A percentile compares a stretch with the other conserved stretches of the same genome.
These are phyloP conservation scores for Aspergillus sclerotioniger DNA, from an alignment of 495 filamentous ascomycete genomes.

Conservation along the genomic window DNA sequence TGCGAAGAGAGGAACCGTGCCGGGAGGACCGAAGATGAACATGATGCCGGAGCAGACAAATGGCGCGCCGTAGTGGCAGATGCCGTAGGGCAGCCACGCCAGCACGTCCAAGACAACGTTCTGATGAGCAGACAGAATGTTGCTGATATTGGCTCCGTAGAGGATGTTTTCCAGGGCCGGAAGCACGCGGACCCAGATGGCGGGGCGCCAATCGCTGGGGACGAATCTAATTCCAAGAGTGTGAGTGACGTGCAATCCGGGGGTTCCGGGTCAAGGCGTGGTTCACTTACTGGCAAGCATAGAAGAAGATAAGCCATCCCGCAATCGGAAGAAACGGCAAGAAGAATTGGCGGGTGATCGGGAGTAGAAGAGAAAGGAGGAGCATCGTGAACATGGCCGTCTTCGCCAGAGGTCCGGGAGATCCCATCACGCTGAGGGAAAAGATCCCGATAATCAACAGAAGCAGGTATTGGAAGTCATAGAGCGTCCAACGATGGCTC, in stretches of 20 bases:
- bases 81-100: conserved; percentile 90
- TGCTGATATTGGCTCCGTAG: conserved; percentile 93
- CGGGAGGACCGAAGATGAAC: conserved; percentile 85
- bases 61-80: conserved; percentile 83
- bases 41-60: conserved; percentile 70
- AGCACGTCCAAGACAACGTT: conserved; percentile 77
- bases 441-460: conserved; percentile 73
- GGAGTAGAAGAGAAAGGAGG: conserved; percentile 69
- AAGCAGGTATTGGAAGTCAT: conserved; percentile 83
- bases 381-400: conserved; percentile 63
- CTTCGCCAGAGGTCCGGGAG: conserved; percentile 70
- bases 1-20: conserved; percentile 80
- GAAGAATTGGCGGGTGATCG: conserved; percentile 89
- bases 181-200: conserved; percentile 91
- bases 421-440: conserved; percentile 74
- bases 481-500: conserved; percentile 74
- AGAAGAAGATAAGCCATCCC: conserved; percentile 84
- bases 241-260: conserved; percentile 18
- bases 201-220: conserved; percentile 76
- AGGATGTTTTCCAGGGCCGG: conserved; percentile 96
- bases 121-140: conserved; percentile 87
- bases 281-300: conserved; percentile 74
- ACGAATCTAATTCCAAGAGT: conserved; percentile 62
- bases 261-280: neutral
- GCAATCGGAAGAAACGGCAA: conserved; percentile 81